Evolutionary conservation across 345 rosid genomes (phyloP).

Genomic region (Euphorbia tirucalli): DNA sequence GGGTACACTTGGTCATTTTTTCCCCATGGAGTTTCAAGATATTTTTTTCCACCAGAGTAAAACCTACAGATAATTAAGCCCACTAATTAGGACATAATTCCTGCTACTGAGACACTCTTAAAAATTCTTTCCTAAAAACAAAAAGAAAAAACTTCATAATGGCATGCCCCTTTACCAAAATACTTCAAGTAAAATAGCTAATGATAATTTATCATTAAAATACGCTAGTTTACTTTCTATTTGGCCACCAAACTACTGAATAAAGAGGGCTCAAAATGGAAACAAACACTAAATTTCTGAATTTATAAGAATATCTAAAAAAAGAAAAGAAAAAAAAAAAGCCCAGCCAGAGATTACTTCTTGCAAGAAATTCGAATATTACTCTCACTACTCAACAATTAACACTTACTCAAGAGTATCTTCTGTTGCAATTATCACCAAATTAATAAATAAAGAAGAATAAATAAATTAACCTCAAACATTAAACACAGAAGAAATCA

Average conservation of each 20-base stretch:
- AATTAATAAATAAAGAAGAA: neutral
- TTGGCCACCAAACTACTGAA: neutral
- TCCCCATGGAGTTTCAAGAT: constrained; percentile 41
- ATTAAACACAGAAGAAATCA: neutral
- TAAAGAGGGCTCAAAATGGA: neutral
- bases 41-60: constrained; percentile 55
- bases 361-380: neutral
- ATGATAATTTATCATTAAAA: neutral
- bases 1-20: constrained; percentile 42
- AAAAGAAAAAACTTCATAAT: neutral
- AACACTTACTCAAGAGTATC: neutral
- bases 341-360: neutral
- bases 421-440: neutral
- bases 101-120: neutral
- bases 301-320: neutral
- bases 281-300: constrained; percentile 1
- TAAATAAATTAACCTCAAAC: neutral
- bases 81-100: constrained; percentile 9
- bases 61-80: constrained; percentile 48
- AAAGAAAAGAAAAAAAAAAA: neutral
- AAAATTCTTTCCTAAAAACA: neutral
- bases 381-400: neutral
- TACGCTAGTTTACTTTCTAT: neutral
- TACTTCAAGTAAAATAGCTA: neutral
- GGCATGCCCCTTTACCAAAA: neutral